Evolutionary conservation across 768 basidiomycete species (phyloP).

Genomic region (Lenzites betulinus): DNA sequence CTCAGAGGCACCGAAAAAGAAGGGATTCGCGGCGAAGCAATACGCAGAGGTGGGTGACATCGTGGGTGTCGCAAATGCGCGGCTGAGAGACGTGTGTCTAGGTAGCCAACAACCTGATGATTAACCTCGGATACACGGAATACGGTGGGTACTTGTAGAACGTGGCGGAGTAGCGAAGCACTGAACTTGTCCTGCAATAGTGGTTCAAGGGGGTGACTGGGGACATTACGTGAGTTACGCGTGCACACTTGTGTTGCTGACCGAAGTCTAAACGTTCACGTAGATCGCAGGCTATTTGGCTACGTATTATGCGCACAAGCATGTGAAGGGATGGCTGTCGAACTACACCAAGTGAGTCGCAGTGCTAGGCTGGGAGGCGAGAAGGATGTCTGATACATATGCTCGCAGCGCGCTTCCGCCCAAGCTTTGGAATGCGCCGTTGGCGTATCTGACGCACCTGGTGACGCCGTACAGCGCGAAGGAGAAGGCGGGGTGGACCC

Average conservation of each 20-base stretch:
- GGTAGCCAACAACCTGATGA: conserved; percentile 27
- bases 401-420: conserved; percentile 36
- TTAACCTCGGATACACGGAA: conserved; percentile 27
- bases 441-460: conserved; percentile 31
- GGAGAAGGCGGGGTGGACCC: conserved; percentile 34
- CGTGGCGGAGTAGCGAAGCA: background rate
- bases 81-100: background rate
- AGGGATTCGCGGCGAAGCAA: conserved; percentile 26
- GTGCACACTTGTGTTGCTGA: background rate
- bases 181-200: conserved; percentile 19
- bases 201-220: conserved; percentile 53
- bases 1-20: conserved; percentile 28
- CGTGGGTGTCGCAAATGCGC: background rate
- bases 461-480: conserved; percentile 32
- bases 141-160: conserved; percentile 20
- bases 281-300: conserved; percentile 34
- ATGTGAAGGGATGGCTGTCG: conserved; percentile 37
- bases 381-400: background rate
- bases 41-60: conserved; percentile 29
- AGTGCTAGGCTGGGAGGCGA: conserved; percentile 20
- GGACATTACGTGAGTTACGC: conserved; percentile 36
- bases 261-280: conserved; percentile 7
- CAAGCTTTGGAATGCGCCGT: conserved; percentile 24
- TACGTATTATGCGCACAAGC: conserved; percentile 28
- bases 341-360: conserved; percentile 32